Evolutionary conservation across 164 flowering plant genomes (phyloP), one percentile per base, ranked within the genome.

Genomic region (Stephania japonica): DNA sequence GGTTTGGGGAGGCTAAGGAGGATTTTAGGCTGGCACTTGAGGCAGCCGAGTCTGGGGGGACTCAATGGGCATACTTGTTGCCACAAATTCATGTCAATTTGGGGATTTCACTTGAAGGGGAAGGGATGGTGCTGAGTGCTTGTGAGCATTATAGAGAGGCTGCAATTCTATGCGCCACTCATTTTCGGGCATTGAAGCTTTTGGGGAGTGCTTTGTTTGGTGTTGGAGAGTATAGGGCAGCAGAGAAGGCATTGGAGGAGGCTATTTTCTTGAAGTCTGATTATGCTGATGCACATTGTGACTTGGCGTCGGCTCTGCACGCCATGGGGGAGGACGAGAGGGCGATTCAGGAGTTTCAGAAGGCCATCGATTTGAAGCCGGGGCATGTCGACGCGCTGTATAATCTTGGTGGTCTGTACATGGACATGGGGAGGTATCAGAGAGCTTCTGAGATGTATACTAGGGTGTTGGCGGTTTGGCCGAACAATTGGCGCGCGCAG

Each of bases 101-200:
- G 32, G 99, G 99, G 7, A 91, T 96, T 72, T 86, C 95, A 0
- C 90, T 93, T 19, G 99, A 96, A 83, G 97, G 87, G 6, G 97
- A 96, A 85, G 99, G 98, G 75, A 89, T 95, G 97, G 90, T 93
- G 78, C 77, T 95, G 27, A 82, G 91, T 78, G 94, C 99, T 72
- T 95, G 99, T 80, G 99, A 95, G 82, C 92, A 95, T 83, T 95
- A 95, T 77, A 87, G 99, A 66, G 99, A 95, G 76, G 98, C 99
- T 79, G 99, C 98, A 47, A 95, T 95, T 78, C 85, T 95, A 50
- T 93, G 93, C 78, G 94, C 99, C 0, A 87, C 94, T 1, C 99
- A 95, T 87, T 93, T 86, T 82, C 83, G 98, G 73, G 98, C 99
- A 49, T 81, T 95, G 86, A 95, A 95, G 80, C 97, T 95, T 76